Evolutionary conservation across 495 filamentous ascomycete genomes (phyloP), one percentile per base, ranked within the genome.

Genomic region (Talaromyces liani): DNA sequence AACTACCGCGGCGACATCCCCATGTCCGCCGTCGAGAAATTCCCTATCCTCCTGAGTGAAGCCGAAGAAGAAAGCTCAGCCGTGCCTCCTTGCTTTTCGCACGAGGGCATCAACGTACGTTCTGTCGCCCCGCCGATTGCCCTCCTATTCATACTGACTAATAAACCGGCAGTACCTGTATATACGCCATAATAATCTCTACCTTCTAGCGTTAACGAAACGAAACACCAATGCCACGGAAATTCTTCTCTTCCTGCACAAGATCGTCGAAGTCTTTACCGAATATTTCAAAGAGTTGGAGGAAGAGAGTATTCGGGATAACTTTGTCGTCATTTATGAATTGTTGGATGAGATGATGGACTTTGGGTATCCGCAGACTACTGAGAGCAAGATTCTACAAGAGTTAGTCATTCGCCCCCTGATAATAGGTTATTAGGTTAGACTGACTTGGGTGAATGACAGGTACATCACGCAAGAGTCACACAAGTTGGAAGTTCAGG

Each of bases 341-440:
- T 78, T 99, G 61, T 85, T 99, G 66, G 95, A 99, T 73, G 95
- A 99, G 79, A 99, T 99, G 95, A 99, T 99, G 95, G 95, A 99
- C 75, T 99, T 98, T 79, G 95, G 95, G 58, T 97, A 99, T 75
- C 95, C 95, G 18, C 95, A 99, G 76, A 99, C 95, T 22, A 99
- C 95, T 60, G 95, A 99, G 77, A 92, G 85, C 77, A 99, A 99
- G 84, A 99, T 99, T 72, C 80, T 99, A 65, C 95, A 98, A 79
- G 95, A 99, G 82, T 91, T 79, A 66, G 77, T 64, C 58, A 16
- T 6, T 2, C 24, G 6, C 56, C 16, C 27, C 27, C 27, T 27
- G 27, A 27, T 3, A 27, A 27, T 27, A 27, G 27, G 27, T 27
- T 27, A 27, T 27, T 27, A 27, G 27, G 3, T 56, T 27, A 45